These are phyloP conservation scores for Taphrina confusa DNA, from an alignment of 1,139 yeast genomes.

Conservation along the genomic window DNA sequence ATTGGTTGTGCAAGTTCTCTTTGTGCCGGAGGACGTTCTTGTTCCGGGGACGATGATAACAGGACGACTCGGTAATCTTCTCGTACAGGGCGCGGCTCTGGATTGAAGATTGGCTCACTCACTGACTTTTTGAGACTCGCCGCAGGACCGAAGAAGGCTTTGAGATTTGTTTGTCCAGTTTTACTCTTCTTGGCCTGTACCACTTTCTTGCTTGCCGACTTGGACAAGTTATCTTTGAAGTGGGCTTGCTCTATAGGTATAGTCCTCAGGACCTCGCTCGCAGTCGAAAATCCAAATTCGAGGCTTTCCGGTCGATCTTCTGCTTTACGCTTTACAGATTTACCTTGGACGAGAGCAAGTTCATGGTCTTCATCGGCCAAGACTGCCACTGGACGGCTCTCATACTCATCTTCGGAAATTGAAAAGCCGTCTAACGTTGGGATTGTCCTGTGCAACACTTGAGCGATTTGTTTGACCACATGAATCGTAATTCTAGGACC, in stretches of 20 bases:
- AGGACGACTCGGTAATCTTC: conserved; percentile 17
- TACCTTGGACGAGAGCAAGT: not conserved
- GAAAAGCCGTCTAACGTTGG: not conserved
- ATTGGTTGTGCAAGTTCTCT: not conserved
- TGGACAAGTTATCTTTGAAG: not conserved
- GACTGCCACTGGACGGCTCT: conserved; percentile 1
- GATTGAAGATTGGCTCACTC: not conserved
- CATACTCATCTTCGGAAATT: conserved; percentile 10
- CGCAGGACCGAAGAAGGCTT: conserved; percentile 15
- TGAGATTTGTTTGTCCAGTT: conserved; percentile 8
- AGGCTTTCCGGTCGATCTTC: not conserved
- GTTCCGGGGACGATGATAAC: conserved; percentile 30
- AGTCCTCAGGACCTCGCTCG: conserved; percentile 11
- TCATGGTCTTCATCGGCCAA: conserved; percentile 2
- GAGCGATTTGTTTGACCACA: conserved; percentile 14
- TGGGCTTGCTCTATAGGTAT: not conserved
- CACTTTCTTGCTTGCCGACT: not conserved
- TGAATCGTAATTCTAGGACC: conserved; percentile 18
- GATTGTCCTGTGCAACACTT: not conserved
- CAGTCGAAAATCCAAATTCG: conserved; percentile 9
- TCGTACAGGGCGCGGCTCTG: not conserved
- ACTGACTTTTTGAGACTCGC: not conserved
- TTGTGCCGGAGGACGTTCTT: not conserved
- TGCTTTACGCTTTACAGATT: not conserved
- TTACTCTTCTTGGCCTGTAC: not conserved